phyloP scores from a whole-genome alignment of 2,329 filamentous ascomycete species.

The Tolypocladium pustulatum region DNA sequence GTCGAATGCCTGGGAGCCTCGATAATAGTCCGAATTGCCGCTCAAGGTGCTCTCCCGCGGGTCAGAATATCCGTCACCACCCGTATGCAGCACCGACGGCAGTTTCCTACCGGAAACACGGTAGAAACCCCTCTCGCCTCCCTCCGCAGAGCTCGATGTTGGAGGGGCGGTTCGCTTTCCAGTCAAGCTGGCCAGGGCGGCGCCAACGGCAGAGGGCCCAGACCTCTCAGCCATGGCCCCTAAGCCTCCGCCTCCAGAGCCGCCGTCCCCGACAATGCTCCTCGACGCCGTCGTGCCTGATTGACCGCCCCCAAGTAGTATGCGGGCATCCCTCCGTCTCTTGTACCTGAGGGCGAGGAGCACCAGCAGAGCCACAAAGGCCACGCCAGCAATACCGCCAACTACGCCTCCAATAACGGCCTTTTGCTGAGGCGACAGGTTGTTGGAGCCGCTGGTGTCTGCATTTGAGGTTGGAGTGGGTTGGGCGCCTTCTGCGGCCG shows the following conservation, averaged over 20 bases:
- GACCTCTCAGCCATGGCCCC: constrained; percentile 36
- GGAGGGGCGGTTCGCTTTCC: constrained; percentile 24
- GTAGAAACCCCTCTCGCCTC: constrained; percentile 49
- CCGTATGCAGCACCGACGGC: constrained; percentile 49
- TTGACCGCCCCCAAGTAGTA: constrained; percentile 31
- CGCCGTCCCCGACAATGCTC: constrained; percentile 4
- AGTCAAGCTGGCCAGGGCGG: constrained; percentile 35
- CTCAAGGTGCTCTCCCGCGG: constrained; percentile 33
- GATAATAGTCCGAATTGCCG: constrained; percentile 39
- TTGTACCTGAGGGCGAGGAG: constrained; percentile 45
- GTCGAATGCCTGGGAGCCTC: constrained; percentile 39
- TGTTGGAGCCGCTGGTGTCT: constrained; percentile 9
- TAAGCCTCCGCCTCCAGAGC: constrained; percentile 6
- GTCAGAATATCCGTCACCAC: constrained; percentile 53
- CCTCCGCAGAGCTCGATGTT: constrained; percentile 18
- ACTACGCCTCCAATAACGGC: constrained; percentile 45
- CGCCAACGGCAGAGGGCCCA: constrained; percentile 28
- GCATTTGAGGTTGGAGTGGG: constrained; percentile 10
- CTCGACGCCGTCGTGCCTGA: constrained; percentile 11
- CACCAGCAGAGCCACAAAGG: constrained; percentile 43
- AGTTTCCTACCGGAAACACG: constrained; percentile 56
- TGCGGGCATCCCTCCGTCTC: constrained; percentile 34
- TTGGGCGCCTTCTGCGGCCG: not conserved
- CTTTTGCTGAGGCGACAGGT: constrained; percentile 21
- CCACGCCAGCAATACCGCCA: constrained; percentile 47